Conservation (phyloP, 805 yeast species). For the Candida corydali region DNA sequence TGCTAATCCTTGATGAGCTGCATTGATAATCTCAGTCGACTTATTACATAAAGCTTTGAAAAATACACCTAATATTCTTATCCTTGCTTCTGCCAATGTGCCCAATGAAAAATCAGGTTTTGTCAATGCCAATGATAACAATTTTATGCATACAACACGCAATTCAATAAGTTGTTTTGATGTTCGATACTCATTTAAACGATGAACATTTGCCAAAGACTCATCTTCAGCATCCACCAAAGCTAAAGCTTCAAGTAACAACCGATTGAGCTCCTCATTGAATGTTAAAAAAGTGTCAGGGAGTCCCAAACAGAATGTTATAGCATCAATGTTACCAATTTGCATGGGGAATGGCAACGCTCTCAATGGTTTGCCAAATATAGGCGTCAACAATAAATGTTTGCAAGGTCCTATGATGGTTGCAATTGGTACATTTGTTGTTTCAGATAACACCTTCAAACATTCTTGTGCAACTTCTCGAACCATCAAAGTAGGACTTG, state of each 20-base stretch:
- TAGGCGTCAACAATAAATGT: constrained; percentile 79
- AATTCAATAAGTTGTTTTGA: constrained; percentile 83
- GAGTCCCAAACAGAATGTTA: constrained; percentile 81
- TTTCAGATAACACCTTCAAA: constrained; percentile 61
- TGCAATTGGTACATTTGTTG: constrained; percentile 65
- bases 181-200: constrained; percentile 81
- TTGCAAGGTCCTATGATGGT: constrained; percentile 80
- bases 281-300: constrained; percentile 80
- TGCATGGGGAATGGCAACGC: constrained; percentile 99
- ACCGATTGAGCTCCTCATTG: constrained; percentile 82
- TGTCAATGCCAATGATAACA: constrained; percentile 77
- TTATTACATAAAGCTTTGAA: constrained; percentile 88
- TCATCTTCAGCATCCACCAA: constrained; percentile 98
- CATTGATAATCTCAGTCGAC: constrained; percentile 83
- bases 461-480: constrained; percentile 78
- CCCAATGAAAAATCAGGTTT: constrained; percentile 79
- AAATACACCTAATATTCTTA: constrained; percentile 85
- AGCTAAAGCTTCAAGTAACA: constrained; percentile 86
- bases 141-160: constrained; percentile 82
- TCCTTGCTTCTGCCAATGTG: constrained; percentile 72
- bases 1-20: constrained; percentile 86
- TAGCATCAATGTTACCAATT: constrained; percentile 95
- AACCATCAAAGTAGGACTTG: constrained; percentile 80
- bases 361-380: constrained; percentile 92
- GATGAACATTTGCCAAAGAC: constrained; percentile 81